Evolutionary conservation across 495 filamentous ascomycete genomes (phyloP), one percentile per base, ranked within the genome.

Genomic region (Elaphomyces granulatus): DNA sequence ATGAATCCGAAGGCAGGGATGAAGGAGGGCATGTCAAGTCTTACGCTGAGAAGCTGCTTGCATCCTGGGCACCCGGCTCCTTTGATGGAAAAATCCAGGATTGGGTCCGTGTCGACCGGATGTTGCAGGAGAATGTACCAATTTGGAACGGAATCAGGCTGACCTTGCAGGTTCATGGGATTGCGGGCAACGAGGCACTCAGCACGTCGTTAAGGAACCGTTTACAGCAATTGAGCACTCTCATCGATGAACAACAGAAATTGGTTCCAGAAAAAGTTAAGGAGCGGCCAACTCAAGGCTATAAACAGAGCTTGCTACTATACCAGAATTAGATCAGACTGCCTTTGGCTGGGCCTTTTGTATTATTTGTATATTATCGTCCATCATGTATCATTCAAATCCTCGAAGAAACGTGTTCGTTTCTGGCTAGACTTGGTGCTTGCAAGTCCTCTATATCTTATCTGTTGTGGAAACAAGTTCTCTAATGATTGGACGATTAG

Each of bases 41-140:
- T 34, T 68, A 70, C 37, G 56, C 49, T 6, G 45, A 48, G 33
- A 63, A 60, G 43, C 48, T 71, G 16, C 37, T 60, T 9, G 54
- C 44, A 0, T 45, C 45, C 35, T 58, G 58, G 60, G 18, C 38
- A 7, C 21, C 40, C n/a, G 48, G 47, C 16, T 36, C 50, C 30
- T 51, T 54, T 36, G 36, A 43, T 34, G 12, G 40, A 1, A 45
- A 51, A 6, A 36, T 31, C 3, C 34, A 44, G 9, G 23, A 48
- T 3, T 53, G 48, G 47, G 1, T 2, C 20, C 8, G 37, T 9
- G 32, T 48, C 18, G 50, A 55, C 16, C 9, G 33, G 3, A 38
- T 55, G 43, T 21, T 64, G 15, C 50, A 53, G 44, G 50, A 61
- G 36, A 46, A 52, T 17, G 34, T 58, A 3, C 45, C 56, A 9